phyloP scores from a whole-genome alignment of 352 stramenopile genomes.

The Phytophthora nicotianae region DNA sequence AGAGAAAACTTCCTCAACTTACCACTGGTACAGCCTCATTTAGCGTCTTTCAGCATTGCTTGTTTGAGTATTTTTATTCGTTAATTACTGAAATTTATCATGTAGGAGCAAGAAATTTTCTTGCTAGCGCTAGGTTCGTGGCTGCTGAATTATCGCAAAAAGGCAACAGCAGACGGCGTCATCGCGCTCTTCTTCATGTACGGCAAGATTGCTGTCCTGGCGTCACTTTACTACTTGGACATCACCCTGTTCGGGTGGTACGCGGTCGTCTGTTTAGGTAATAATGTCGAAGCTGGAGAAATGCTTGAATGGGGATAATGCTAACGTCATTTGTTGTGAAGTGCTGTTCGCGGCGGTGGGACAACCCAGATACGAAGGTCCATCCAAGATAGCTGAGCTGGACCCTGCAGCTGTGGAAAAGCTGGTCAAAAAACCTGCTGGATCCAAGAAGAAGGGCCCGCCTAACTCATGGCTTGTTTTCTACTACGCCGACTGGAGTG shows the following conservation, averaged over 20 bases:
- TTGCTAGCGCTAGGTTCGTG: constrained; percentile 59
- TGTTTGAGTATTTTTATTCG: constrained; percentile 16
- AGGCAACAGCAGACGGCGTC: constrained; percentile 68
- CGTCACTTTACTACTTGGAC: constrained; percentile 74
- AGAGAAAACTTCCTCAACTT: constrained; percentile 71
- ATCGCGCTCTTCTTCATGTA: constrained; percentile 76
- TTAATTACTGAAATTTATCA: constrained; percentile 2
- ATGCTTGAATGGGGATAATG: constrained; percentile 1
- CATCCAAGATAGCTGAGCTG: constrained; percentile 54
- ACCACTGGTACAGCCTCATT: constrained; percentile 41
- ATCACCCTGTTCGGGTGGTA: constrained; percentile 67
- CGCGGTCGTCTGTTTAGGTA: constrained; percentile 62
- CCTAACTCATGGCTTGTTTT: constrained; percentile 72
- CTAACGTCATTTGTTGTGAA: constrained; percentile 23
- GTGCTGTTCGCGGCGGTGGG: constrained; percentile 67
- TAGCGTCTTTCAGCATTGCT: neutral
- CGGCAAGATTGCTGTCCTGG: constrained; percentile 63
- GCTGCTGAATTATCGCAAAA: constrained; percentile 80
- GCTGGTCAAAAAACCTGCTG: constrained; percentile 42
- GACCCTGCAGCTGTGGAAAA: constrained; percentile 56
- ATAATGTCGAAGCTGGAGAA: neutral
- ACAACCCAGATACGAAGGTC: constrained; percentile 67
- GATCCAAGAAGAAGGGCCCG: constrained; percentile 32
- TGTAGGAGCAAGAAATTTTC: constrained; percentile 75
- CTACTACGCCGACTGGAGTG: constrained; percentile 77